A percentile compares a stretch with the other conserved stretches of the same genome.
phyloP scores from a whole-genome alignment of 1,284 basidiomycete genomes.

The Dichomitus squalens region DNA sequence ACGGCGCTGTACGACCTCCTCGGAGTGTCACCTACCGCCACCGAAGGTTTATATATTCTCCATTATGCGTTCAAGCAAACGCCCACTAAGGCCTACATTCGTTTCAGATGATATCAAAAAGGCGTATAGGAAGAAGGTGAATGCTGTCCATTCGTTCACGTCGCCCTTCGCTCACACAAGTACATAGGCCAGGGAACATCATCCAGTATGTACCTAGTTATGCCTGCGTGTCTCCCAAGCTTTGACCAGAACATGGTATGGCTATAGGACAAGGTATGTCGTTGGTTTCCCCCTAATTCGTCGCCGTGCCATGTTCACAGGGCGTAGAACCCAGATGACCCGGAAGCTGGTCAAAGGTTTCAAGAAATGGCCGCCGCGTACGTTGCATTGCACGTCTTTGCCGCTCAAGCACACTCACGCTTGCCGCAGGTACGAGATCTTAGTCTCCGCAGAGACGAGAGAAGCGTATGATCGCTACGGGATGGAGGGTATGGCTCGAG shows the following conservation, averaged over 20 bases:
- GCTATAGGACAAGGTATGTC: conserved; percentile 65
- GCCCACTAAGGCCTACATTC: conserved; percentile 9
- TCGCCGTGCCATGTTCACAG: neutral
- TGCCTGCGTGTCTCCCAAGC: neutral
- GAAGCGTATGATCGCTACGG: conserved; percentile 84
- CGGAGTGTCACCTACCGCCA: conserved; percentile 68
- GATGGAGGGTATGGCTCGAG: conserved; percentile 63
- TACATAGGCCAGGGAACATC: conserved; percentile 82
- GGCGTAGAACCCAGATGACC: conserved; percentile 76
- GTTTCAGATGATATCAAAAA: conserved; percentile 85
- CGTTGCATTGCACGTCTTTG: conserved; percentile 35
- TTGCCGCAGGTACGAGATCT: conserved; percentile 77
- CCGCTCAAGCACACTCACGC: neutral
- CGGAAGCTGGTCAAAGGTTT: conserved; percentile 77
- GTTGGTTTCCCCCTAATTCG: too few species aligned
- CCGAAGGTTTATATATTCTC: conserved; percentile 53
- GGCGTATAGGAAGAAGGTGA: conserved; percentile 85
- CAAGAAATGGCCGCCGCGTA: conserved; percentile 89
- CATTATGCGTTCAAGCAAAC: neutral
- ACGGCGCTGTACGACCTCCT: conserved; percentile 82
- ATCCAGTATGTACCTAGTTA: conserved; percentile 66
- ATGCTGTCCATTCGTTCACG: conserved; percentile 11
- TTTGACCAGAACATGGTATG: conserved; percentile 1
- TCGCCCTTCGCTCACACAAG: conserved; percentile 26
- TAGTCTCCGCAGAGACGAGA: conserved; percentile 78